Evolutionary conservation across 2,329 filamentous ascomycete species (phyloP).

Genomic region (Clonostachys sp.): DNA sequence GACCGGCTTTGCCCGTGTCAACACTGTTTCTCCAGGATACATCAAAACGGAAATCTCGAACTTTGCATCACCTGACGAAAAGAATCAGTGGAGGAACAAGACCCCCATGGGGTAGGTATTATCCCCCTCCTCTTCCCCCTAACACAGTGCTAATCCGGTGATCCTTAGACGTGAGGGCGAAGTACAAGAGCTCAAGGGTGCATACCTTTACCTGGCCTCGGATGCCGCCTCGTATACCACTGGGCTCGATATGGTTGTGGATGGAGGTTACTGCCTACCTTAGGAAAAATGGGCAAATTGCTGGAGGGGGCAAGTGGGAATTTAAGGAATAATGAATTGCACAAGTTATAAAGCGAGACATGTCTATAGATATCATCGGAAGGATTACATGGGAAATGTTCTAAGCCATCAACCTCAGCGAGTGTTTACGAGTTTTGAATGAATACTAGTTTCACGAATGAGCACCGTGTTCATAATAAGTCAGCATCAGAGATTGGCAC

Average conservation of each 20-base stretch:
- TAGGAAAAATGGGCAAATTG: conserved; percentile 15
- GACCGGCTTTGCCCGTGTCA: conserved; percentile 69
- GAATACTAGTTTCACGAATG: no score
- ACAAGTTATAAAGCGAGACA: no score
- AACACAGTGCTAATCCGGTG: not conserved
- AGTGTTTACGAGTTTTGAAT: no score
- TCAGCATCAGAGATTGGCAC: no score
- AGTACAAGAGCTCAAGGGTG: conserved; percentile 73
- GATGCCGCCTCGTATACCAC: conserved; percentile 83
- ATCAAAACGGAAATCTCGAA: conserved; percentile 69
- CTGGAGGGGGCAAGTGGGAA: no score
- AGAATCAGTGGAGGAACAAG: conserved; percentile 72
- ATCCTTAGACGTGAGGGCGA: conserved; percentile 59
- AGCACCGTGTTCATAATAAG: no score
- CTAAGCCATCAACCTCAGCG: no score
- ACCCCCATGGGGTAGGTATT: conserved; percentile 65
- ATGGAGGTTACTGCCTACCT: conserved; percentile 65
- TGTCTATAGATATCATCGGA: no score
- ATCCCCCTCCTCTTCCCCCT: not conserved
- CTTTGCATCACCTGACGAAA: conserved; percentile 61
- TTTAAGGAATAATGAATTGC: no score
- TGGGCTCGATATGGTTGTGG: conserved; percentile 67
- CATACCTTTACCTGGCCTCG: conserved; percentile 75
- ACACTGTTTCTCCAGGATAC: conserved; percentile 71
- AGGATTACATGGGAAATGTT: no score